Evolutionary conservation across 371 early-diverging fungal species (phyloP).

Genomic region (Blakeslea trispora): DNA sequence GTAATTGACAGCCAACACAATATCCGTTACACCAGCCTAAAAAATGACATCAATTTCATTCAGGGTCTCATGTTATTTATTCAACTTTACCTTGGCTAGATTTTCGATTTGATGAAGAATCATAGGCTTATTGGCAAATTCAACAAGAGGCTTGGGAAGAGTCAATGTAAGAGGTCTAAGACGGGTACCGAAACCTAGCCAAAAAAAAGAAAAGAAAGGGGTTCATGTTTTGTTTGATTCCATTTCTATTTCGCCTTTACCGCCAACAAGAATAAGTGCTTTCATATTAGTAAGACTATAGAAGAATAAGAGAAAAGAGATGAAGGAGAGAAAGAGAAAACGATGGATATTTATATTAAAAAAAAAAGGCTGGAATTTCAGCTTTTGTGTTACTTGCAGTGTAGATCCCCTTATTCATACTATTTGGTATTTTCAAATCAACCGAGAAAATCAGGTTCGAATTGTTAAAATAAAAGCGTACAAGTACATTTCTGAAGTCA

Average conservation of each 20-base stretch:
- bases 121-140: slow-evolving; percentile 99
- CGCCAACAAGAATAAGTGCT: slow-evolving; percentile 99
- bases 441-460: no score
- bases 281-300: slow-evolving; percentile 67
- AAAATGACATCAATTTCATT: slow-evolving; percentile 3
- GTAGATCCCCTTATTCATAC: no score
- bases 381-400: no score
- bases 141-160: slow-evolving; percentile 98
- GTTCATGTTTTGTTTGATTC: no score
- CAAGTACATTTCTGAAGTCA: no score
- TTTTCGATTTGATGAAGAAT: slow-evolving; percentile 99
- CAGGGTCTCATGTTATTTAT: no score
- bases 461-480: no score
- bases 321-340: slow-evolving; percentile 2
- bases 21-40: slow-evolving; percentile 95
- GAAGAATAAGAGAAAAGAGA: slow-evolving; percentile 14
- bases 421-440: no score
- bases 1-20: slow-evolving; percentile 99
- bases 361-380: no score
- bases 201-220: no score
- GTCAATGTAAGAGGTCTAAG: slow-evolving; percentile 98
- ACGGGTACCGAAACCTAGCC: slow-evolving; percentile 95
- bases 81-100: slow-evolving; percentile 90
- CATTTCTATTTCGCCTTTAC: not conserved
- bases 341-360: slow-evolving; percentile 15